These are phyloP conservation scores for Bryoglossum gracile DNA, from an alignment of 495 filamentous ascomycete species.

Conservation along the genomic window DNA sequence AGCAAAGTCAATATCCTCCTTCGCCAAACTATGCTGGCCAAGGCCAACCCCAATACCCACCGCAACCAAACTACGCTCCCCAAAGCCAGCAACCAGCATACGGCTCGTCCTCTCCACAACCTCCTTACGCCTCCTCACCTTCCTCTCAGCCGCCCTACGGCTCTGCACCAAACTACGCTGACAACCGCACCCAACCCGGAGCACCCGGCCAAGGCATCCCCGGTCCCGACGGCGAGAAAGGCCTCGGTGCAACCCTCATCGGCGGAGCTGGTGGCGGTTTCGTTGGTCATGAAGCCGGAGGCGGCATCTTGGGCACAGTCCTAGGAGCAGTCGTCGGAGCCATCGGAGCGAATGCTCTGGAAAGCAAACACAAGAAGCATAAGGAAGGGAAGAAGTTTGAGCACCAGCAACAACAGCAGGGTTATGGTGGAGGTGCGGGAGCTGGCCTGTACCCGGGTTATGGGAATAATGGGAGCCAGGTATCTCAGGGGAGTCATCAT, in stretches of 20 bases:
- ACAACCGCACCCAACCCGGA: conserved; percentile 3
- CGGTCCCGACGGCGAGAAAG: conserved; percentile 36
- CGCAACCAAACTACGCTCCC: conserved; percentile 22
- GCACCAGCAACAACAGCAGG: conserved; percentile 1
- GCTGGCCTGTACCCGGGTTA: conserved; percentile 18
- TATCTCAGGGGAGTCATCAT: too few relatives aligned
- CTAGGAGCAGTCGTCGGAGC: conserved; percentile 47
- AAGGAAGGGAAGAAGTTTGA: conserved; percentile 25
- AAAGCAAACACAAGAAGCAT: conserved; percentile 37
- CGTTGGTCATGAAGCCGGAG: conserved; percentile 41
- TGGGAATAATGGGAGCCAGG: conserved; percentile 8
- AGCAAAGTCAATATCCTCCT: conserved; percentile 19
- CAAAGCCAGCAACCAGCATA: conserved; percentile 24
- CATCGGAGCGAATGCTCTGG: conserved; percentile 47
- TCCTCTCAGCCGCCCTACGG: conserved; percentile 15
- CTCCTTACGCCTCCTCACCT: conserved; percentile 14
- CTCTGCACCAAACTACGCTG: background rate
- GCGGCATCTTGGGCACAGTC: conserved; percentile 41
- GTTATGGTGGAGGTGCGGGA: conserved; percentile 11
- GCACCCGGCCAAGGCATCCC: too few relatives aligned
- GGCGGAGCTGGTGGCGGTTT: conserved; percentile 48
- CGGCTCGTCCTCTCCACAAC: background rate
- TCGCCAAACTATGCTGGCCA: conserved; percentile 21
- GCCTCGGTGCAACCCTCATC: conserved; percentile 46
- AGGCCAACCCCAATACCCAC: conserved; percentile 6